Evolutionary conservation across 108 stramenopile species (phyloP).

Genomic region (Fragilariopsis cylindrus): DNA sequence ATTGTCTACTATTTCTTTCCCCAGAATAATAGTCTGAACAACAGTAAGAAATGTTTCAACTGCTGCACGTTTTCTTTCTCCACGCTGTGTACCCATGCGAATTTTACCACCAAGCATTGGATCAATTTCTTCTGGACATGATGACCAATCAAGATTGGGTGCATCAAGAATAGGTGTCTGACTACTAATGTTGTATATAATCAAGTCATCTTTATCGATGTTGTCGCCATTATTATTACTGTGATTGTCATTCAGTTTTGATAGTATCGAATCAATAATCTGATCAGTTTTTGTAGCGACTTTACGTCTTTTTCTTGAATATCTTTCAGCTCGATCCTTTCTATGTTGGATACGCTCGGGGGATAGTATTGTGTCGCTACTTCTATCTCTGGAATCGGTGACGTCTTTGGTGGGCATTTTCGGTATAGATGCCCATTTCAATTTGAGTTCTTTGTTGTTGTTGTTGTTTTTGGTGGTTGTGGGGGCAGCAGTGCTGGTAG

Average conservation of each 20-base stretch:
- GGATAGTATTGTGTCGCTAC: too few species aligned
- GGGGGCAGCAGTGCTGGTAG: too few species aligned
- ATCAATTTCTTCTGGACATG: neutral
- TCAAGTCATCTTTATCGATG: neutral
- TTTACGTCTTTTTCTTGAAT: neutral
- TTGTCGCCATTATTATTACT: too few species aligned
- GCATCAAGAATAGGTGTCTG: slow-evolving; percentile 6
- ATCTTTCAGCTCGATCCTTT: neutral
- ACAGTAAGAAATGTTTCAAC: slow-evolving; percentile 13
- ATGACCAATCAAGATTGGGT: slow-evolving; percentile 6
- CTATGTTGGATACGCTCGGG: neutral
- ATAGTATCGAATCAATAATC: neutral
- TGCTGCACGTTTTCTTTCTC: slow-evolving; percentile 19
- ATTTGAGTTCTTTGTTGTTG: too few species aligned
- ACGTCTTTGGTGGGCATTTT: too few species aligned
- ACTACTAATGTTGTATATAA: neutral
- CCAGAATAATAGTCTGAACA: neutral
- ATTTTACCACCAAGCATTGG: slow-evolving; percentile 15
- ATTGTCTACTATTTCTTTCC: neutral
- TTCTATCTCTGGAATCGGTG: too few species aligned
- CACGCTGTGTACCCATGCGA: slow-evolving; percentile 4
- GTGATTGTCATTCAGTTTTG: neutral
- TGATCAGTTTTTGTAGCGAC: neutral
- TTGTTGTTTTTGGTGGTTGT: too few species aligned
- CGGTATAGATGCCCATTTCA: too few species aligned